Base-by-base conservation (phyloP, 2,329 filamentous ascomycete species). In the Colletotrichum sp. region DNA sequence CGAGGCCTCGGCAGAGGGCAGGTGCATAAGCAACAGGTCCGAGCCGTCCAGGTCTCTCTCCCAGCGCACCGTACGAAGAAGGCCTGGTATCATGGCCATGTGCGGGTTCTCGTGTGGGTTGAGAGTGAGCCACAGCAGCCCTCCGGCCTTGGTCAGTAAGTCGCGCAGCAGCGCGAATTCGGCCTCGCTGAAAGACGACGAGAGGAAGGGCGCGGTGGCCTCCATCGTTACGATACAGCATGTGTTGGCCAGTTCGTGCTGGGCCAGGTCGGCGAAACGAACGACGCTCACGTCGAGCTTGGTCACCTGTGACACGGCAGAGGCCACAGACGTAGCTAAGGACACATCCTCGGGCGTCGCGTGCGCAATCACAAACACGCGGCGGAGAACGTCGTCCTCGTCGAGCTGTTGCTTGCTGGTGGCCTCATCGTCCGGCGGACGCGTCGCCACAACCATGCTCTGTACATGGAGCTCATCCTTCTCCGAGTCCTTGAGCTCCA, bases 31-130 rank as follows among this genome's bases (percentile, higher is more conserved):
- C 66, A 68, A n/a, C 48, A 68, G 66, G 21, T 68, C 66, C 4
- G 66, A 68, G 48, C 66, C 66, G 48, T 68, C 66, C n/a, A 68
- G 48, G 21, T 68, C 48, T 30, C 66, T 68, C 66, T 68, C 66
- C 66, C 66, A 68, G 66, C 66, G 66, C 13, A 68, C 66, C n/a
- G 66, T 68, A 68, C 66, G 66, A 8, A 68, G 66, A 18, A 68
- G 66, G 2, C 66, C 66, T 10, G 30, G 52, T 38, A 68, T 68
- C 66, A 68, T n/a, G 15, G 66, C 66, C 66, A 68, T 68, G 10
- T 58, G 66, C 6, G 66, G 66, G 21, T 58, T 68, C 30, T 68
- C 66, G 32, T 61, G 57, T 30, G 57, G 57, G 57, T 61, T 32
- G 57, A 61, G 57, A 32, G 57, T 61, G 57, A 61, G 57, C 57